Conservation (phyloP, 495 filamentous ascomycete genomes). For the Aspergillus cristatus region DNA sequence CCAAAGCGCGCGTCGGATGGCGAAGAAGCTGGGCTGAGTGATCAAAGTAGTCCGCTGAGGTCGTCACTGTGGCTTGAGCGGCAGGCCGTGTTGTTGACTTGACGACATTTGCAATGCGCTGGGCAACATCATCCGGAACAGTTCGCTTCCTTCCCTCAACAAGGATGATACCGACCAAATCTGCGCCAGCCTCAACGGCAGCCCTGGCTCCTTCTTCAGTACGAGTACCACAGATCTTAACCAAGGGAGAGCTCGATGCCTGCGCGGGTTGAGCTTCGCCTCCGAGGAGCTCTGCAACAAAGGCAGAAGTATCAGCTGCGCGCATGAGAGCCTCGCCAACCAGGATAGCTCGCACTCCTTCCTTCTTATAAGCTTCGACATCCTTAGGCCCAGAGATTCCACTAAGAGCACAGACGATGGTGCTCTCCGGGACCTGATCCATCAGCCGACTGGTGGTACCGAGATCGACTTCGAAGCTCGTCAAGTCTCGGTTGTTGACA, state of each 20-base stretch:
- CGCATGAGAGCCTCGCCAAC: constrained; percentile 96
- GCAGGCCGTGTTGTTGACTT: constrained; percentile 47
- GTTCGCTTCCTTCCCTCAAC: constrained; percentile 70
- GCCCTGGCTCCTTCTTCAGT: constrained; percentile 68
- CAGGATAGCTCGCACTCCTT: constrained; percentile 85
- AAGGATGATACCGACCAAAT: constrained; percentile 87
- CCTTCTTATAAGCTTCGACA: constrained; percentile 75
- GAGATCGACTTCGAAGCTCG: constrained; percentile 92
- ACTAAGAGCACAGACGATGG: constrained; percentile 90
- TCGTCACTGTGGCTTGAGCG: constrained; percentile 31
- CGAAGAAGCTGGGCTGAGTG: constrained; percentile 43
- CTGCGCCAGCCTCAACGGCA: constrained; percentile 81
- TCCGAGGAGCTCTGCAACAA: constrained; percentile 73
- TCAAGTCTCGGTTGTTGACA: constrained; percentile 94
- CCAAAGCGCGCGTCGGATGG: constrained; percentile 54
- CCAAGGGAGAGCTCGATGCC: constrained; percentile 42
- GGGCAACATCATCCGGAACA: constrained; percentile 66
- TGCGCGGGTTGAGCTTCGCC: constrained; percentile 27
- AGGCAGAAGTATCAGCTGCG: constrained; percentile 65
- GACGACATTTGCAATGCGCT: constrained; percentile 69
- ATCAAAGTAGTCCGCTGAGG: constrained; percentile 53
- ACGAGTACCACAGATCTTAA: constrained; percentile 96
- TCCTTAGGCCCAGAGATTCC: constrained; percentile 89
- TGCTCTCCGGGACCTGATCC: constrained; percentile 70
- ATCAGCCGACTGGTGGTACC: constrained; percentile 88